Evolutionary conservation across 202 grass and related monocot genomes (phyloP), one percentile per base, ranked within the genome.

Genomic region (Sporobolus alterniflorus): DNA sequence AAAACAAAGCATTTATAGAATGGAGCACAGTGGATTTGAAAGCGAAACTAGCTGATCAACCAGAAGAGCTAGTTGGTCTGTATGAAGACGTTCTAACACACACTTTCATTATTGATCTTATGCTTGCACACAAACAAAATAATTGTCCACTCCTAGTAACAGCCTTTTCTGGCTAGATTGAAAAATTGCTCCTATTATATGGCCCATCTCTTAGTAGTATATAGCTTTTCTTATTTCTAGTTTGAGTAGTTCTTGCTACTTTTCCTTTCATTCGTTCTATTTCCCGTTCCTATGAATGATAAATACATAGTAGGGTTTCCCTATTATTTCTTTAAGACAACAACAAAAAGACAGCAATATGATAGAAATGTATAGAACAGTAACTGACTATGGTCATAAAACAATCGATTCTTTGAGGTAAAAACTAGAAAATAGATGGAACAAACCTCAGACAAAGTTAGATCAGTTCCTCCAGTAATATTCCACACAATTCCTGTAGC

Each of bases 401-500:
- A 69, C 11, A 68, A 89, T 70, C 20, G 10, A 80, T 43, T n/a
- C 1, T 12, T 16, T 68, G 46, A 61, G 47, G 13, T 32, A 11
- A 74, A 36, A 39, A 84, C 24, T 61, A 75, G 57, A 31, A 89
- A 78, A 82, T 41, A 69, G 26, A 81, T 71, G 67, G 29, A 81
- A 18, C 77, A 55, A 76, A 99, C 96, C 96, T 99, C 96, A 85
- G 87, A 96, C 51, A 99, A 89, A 77, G 96, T 96, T 59, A 99
- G 52, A 73, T 99, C 96, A 82, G 50, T 88, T 85, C 96, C 96
- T 41, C 96, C 96, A 29, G 96, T 99, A 79, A 99, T 99, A 80
- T 99, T 96, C 96, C 93, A 99, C 74, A 99, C 96, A 24, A 99
- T 99, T 55, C 96, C 96, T 51, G 93, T 99, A 80, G 96, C 96